phyloP scores from a whole-genome alignment of 2,329 filamentous ascomycete species.

The Penicillium concentricum region DNA sequence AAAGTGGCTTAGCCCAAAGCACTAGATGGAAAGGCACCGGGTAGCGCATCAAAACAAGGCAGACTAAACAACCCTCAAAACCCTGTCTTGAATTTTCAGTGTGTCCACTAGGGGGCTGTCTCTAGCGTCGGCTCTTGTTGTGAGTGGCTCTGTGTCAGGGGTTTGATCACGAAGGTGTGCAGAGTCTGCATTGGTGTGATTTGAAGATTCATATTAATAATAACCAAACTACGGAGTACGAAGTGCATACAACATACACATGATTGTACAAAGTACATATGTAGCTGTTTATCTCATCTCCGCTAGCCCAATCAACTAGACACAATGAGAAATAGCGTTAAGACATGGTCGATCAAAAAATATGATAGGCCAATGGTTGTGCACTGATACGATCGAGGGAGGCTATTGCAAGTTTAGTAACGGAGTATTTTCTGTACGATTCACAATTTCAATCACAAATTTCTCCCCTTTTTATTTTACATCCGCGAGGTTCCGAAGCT shows the following conservation, averaged over 20 bases:
- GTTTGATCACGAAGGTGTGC: background rate
- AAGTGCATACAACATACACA: background rate
- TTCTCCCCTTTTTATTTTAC: background rate
- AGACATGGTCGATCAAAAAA: background rate
- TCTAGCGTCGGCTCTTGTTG: slow-evolving; percentile 7
- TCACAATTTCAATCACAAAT: background rate
- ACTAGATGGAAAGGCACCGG: background rate
- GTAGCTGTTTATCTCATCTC: background rate
- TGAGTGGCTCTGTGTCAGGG: background rate
- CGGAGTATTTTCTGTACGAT: background rate
- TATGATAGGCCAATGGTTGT: slow-evolving; percentile 5
- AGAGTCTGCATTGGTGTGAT: background rate
- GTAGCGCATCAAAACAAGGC: slow-evolving; percentile 20
- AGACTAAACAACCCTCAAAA: slow-evolving; percentile 8
- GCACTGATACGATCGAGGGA: background rate
- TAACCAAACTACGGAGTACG: background rate
- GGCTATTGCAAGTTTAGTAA: background rate
- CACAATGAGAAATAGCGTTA: background rate
- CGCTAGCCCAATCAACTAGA: background rate
- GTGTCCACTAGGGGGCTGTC: slow-evolving; percentile 9
- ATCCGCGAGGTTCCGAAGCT: background rate
- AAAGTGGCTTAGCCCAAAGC: background rate
- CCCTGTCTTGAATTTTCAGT: slow-evolving; percentile 16
- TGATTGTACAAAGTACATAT: background rate
- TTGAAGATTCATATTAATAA: background rate